Base-by-base conservation (phyloP, 2,329 filamentous ascomycete genomes). In the Talaromyces albobiverticillius region DNA sequence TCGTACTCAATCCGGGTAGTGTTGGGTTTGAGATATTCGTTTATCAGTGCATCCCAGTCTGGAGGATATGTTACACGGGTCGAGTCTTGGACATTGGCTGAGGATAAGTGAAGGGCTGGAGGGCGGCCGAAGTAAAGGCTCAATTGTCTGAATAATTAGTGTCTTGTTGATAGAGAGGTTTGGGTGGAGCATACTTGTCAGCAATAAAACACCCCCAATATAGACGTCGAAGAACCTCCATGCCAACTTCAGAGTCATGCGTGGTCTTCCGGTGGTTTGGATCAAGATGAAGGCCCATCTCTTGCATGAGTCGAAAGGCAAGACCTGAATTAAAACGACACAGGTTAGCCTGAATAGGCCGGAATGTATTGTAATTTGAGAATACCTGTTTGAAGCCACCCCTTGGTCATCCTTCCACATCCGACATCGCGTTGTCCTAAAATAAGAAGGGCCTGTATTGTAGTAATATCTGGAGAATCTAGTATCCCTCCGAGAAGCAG, bases 141-240 rank as follows among this genome's bases (percentile, higher is more conserved):
- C 18, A 47, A n/a, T 32, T 47, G 45, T 29, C 42, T 45, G 42
- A 18, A 1, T 45, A 31, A 25, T 45, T 45, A 45, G 42, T 25
- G 16, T 31, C 40, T n/a, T 42, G 4, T 3, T 6, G 29, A 11
- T 6, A 11, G 9, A 7, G 29, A 31, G 5, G 9, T 31, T 22
- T 23, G 20, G 11, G 8, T 22, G 20, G 13, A 11, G 16, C 22
- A 31, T 31, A 45, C 45, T 47, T 47, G 31, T 47, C 45, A 6
- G 45, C 45, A 25, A 47, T 47, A 36, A 47, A 47, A 36, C 25
- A 47, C 13, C n/a, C 26, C 45, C 45, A 47, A 16, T 47, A 47
- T 36, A 47, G n/a, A 6, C 45, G 29, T 23, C 45, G 9, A n/a
- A 47, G 45, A n/a, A 47, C 45, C 18, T 47, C 45, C n/a, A 14